These are phyloP conservation scores for Populus hybrid DNA, from an alignment of 441 rosid species.

Conservation along the genomic window DNA sequence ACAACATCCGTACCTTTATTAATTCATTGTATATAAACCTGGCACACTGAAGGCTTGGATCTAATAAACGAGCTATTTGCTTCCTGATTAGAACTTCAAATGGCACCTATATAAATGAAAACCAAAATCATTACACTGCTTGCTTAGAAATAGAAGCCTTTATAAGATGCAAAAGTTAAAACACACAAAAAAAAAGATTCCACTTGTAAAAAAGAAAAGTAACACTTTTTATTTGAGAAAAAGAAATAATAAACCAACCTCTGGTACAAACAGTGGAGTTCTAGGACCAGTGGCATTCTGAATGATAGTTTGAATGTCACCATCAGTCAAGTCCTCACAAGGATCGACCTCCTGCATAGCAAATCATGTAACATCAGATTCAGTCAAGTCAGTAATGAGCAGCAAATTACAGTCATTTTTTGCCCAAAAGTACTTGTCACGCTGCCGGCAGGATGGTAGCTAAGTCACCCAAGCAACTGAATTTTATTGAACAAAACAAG, in stretches of 20 bases:
- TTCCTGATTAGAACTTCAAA: conserved; percentile 94
- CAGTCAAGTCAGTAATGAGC: not conserved
- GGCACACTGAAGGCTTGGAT: conserved; percentile 95
- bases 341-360: conserved; percentile 84
- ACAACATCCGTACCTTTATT: conserved; percentile 52
- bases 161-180: not conserved
- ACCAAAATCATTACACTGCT: not conserved
- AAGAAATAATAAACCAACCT: conserved; percentile 44
- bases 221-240: not conserved
- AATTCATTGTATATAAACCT: conserved; percentile 93
- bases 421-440: not conserved
- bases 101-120: conserved; percentile 52
- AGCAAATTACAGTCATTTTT: not conserved
- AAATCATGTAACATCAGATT: conserved; percentile 13
- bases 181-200: not conserved
- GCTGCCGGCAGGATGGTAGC: not conserved
- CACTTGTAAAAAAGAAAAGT: not conserved
- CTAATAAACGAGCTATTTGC: conserved; percentile 87
- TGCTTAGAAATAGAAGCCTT: not conserved
- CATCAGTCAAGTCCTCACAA: conserved; percentile 89
- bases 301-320: conserved; percentile 89
- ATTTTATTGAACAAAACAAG: not conserved
- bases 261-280: conserved; percentile 89
- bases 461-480: not conserved
- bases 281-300: conserved; percentile 97